These are phyloP conservation scores for Fusarium luffae DNA, from an alignment of 2,329 filamentous ascomycete species.

Conservation along the genomic window DNA sequence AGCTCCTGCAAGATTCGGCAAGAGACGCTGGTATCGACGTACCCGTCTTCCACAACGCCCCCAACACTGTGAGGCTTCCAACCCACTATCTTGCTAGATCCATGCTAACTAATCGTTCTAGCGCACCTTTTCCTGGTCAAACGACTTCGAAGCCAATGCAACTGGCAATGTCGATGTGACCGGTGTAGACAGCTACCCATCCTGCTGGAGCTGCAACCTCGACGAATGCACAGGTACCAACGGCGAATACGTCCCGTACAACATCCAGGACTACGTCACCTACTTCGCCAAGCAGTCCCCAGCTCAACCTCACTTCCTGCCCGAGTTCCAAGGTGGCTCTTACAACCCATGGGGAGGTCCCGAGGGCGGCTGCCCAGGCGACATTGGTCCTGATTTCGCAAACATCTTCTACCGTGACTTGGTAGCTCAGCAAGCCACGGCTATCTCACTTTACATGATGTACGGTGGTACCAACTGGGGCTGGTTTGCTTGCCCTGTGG, in stretches of 20 bases:
- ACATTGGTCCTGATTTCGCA: conserved; percentile 68
- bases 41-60: conserved; percentile 68
- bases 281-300: conserved; percentile 46
- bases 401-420: conserved; percentile 73
- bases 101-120: not conserved
- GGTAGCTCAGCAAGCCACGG: conserved; percentile 68
- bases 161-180: conserved; percentile 67
- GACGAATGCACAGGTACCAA: conserved; percentile 70
- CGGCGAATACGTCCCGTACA: conserved; percentile 66
- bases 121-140: conserved; percentile 63
- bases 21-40: conserved; percentile 68
- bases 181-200: conserved; percentile 64
- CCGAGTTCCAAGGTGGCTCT: conserved; percentile 46
- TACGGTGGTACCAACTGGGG: conserved; percentile 75
- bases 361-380: conserved; percentile 62
- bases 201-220: conserved; percentile 72
- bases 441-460: conserved; percentile 72
- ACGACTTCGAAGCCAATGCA: conserved; percentile 64
- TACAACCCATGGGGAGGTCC: conserved; percentile 73
- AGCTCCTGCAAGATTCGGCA: conserved; percentile 63
- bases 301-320: conserved; percentile 42
- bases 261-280: conserved; percentile 45
- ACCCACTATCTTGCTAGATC: too few species aligned
- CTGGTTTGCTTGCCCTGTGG: conserved; percentile 65
- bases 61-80: conserved; percentile 61